These are phyloP conservation scores for Royoungia palumana DNA, from an alignment of 768 basidiomycete species.

Conservation along the genomic window DNA sequence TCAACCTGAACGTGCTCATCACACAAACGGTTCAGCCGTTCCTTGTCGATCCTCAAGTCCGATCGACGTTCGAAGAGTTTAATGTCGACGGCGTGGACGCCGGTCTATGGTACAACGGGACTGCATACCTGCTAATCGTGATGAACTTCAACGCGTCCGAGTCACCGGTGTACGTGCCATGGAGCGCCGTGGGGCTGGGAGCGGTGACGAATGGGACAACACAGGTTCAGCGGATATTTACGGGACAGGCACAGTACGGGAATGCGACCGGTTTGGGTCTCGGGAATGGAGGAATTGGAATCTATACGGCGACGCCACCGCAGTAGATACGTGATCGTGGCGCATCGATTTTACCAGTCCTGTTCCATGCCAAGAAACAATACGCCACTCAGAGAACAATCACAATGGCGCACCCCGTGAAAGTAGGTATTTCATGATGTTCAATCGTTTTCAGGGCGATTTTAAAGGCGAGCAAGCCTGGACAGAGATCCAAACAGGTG, in stretches of 20 bases:
- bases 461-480: too few species aligned
- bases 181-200: slow-evolving; percentile 16
- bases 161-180: slow-evolving; percentile 12
- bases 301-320: slow-evolving; percentile 15
- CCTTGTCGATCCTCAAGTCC: slow-evolving; percentile 9
- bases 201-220: slow-evolving; percentile 11
- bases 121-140: slow-evolving; percentile 21
- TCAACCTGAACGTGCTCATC: slow-evolving; percentile 6
- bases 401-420: too few species aligned
- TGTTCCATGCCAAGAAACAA: too few species aligned
- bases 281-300: slow-evolving; percentile 16
- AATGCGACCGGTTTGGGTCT: slow-evolving; percentile 20
- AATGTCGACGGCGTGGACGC: slow-evolving; percentile 21
- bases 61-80: slow-evolving; percentile 7
- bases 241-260: slow-evolving; percentile 1
- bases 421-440: too few species aligned
- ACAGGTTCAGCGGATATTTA: slow-evolving; percentile 15
- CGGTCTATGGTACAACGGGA: slow-evolving; percentile 22
- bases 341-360: too few species aligned
- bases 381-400: too few species aligned
- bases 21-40: slow-evolving; percentile 16
- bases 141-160: slow-evolving; percentile 5
- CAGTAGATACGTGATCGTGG: not conserved
- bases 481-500: too few species aligned
- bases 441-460: too few species aligned